A percentile compares a stretch with the other conserved stretches of the same genome.
Evolutionary conservation across 139 green algal species (phyloP).

Genomic region (Closterium sp.): DNA sequence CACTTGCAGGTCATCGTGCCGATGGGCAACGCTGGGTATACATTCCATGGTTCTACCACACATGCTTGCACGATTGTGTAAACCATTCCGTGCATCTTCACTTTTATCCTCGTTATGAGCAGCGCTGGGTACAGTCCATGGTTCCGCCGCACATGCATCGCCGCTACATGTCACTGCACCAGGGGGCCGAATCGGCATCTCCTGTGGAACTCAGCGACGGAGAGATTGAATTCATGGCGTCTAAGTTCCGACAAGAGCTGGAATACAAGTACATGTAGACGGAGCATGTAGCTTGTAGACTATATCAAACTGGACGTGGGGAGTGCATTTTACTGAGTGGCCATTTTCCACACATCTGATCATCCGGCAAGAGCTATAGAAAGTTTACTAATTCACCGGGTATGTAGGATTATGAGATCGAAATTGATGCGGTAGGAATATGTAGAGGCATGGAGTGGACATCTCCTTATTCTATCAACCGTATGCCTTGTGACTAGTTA

Average conservation of each 20-base stretch:
- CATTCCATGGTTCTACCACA: background rate
- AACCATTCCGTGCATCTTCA: background rate
- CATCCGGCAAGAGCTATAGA: too few species aligned
- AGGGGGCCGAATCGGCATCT: background rate
- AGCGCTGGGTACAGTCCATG: background rate
- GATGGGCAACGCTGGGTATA: too few species aligned
- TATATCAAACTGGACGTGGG: too few species aligned
- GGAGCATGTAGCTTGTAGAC: too few species aligned
- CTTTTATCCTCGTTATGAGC: background rate
- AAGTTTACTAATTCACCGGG: too few species aligned
- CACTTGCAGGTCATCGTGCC: background rate
- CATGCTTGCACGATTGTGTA: background rate
- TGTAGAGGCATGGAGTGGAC: too few species aligned
- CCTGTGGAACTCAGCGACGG: background rate
- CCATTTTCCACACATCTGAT: too few species aligned
- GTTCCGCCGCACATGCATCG: background rate
- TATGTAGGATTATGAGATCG: too few species aligned
- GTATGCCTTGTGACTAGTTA: too few species aligned
- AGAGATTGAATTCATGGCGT: background rate
- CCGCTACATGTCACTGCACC: background rate
- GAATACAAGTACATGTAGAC: slow-evolving; percentile 11
- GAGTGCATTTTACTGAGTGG: slow-evolving; percentile 73
- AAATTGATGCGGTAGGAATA: too few species aligned
- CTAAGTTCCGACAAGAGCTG: background rate
- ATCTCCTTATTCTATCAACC: too few species aligned